A percentile compares a stretch with the other conserved stretches of the same genome.
Conservation (phyloP, 75 land plant genomes). For the Gnetum montanum region DNA sequence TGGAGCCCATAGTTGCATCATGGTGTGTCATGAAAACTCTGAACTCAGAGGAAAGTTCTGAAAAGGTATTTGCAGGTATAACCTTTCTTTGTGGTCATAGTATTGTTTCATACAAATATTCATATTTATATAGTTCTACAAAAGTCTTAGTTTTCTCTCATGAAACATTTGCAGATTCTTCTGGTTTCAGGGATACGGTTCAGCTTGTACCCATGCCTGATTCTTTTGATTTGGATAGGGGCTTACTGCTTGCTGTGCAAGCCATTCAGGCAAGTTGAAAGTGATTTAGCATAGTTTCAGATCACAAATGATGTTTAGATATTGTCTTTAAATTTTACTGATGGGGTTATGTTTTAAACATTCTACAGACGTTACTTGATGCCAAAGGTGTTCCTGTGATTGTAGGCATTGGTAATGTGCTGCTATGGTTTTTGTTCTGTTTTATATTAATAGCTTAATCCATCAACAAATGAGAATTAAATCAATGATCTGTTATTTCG, state of each 20-base stretch:
- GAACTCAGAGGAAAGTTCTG: constrained; percentile 3
- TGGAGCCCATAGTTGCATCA: constrained; percentile 64
- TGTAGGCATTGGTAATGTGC: constrained; percentile 9
- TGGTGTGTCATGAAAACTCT: constrained; percentile 44
- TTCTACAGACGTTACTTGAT: constrained; percentile 5
- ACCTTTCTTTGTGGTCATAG: too few relatives aligned
- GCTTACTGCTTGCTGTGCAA: constrained; percentile 95
- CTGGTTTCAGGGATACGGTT: constrained; percentile 52
- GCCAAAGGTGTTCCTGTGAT: constrained; percentile 7
- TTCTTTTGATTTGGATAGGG: constrained; percentile 90
- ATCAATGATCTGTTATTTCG: too few relatives aligned
- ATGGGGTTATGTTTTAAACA: not conserved
- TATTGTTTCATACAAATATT: too few relatives aligned
- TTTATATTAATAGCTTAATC: too few relatives aligned
- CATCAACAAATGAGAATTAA: too few relatives aligned
- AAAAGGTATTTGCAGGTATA: constrained; percentile 12
- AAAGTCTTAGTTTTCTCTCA: constrained; percentile 29
- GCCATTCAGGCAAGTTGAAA: constrained; percentile 71
- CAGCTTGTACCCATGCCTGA: constrained; percentile 92
- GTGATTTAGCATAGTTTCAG: not conserved
- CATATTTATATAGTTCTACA: not conserved
- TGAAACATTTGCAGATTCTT: constrained; percentile 56
- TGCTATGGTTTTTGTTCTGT: too few relatives aligned
- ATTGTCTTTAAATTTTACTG: too few relatives aligned
- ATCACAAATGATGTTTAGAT: too few relatives aligned